These are phyloP conservation scores for Kwoniella sp. DNA, from an alignment of 768 basidiomycete genomes.

Conservation along the genomic window DNA sequence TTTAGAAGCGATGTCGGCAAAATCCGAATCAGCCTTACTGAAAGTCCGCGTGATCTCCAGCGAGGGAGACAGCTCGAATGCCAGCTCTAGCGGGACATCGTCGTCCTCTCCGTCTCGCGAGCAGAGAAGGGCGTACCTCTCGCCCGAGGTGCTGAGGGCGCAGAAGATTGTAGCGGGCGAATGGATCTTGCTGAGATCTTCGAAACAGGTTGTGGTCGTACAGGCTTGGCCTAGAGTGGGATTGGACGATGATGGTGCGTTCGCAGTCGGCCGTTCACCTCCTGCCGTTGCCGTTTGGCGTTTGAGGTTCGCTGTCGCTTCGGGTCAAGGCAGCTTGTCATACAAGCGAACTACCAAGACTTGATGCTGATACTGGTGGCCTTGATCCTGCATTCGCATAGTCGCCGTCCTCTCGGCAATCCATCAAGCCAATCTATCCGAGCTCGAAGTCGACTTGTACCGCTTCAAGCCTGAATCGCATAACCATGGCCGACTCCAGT, in stretches of 20 bases:
- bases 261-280: no score
- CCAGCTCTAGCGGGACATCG: neutral
- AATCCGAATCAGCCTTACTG: neutral
- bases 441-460: slow-evolving; percentile 26
- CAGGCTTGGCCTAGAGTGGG: slow-evolving; percentile 50
- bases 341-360: neutral
- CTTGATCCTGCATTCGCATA: neutral
- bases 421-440: slow-evolving; percentile 4
- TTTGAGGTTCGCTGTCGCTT: no score
- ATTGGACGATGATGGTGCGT: slow-evolving; percentile 40
- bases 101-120: neutral
- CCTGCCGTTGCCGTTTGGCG: no score
- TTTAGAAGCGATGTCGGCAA: no score
- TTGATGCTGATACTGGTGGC: neutral
- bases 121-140: slow-evolving; percentile 34
- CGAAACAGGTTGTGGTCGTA: slow-evolving; percentile 13
- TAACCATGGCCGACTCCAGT: slow-evolving; percentile 5
- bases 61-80: neutral
- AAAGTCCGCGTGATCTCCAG: neutral
- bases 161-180: slow-evolving; percentile 50
- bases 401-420: slow-evolving; percentile 2
- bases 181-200: slow-evolving; percentile 40
- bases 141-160: slow-evolving; percentile 42
- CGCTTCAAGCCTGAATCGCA: slow-evolving; percentile 29
- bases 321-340: no score